Conservation (phyloP, 768 basidiomycete genomes). For the Polyporus arcularius region DNA sequence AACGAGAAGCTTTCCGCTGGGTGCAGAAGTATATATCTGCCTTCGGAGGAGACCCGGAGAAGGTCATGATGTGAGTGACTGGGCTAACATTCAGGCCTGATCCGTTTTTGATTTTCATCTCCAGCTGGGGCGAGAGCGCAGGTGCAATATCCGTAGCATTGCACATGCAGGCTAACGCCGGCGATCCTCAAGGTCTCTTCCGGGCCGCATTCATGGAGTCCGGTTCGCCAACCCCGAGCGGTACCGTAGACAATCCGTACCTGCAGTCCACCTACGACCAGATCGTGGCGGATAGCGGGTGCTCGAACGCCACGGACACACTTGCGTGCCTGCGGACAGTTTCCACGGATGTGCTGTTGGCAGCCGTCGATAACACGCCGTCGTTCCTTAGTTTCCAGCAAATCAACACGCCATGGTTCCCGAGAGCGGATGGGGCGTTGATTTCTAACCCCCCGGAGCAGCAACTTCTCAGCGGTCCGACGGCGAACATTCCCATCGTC, state of each 20-base stretch:
- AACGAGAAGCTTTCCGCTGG: conserved; percentile 47
- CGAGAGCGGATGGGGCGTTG: conserved; percentile 21
- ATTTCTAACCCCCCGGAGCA: conserved; percentile 13
- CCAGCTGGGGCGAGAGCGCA: conserved; percentile 37
- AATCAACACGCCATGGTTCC: conserved; percentile 25
- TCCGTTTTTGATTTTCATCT: conserved; percentile 28
- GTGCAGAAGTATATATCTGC: conserved; percentile 39
- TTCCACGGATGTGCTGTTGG: conserved; percentile 30
- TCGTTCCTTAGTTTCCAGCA: conserved; percentile 35
- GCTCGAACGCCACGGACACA: conserved; percentile 34
- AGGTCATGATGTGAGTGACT: conserved; percentile 41
- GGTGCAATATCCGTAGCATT: conserved; percentile 37
- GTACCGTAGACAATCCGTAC: not conserved
- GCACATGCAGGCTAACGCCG: conserved; percentile 28
- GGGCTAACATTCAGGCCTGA: not conserved
- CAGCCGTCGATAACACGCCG: conserved; percentile 35
- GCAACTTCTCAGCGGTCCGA: conserved; percentile 12
- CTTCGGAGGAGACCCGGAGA: conserved; percentile 46
- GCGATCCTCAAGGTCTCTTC: conserved; percentile 24
- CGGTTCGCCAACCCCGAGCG: not conserved
- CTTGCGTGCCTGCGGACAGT: conserved; percentile 43
- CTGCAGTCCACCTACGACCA: conserved; percentile 35
- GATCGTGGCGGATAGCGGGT: conserved; percentile 41
- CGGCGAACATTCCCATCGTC: conserved; percentile 20
- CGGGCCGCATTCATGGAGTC: conserved; percentile 40